Percentiles rank a stretch among this genome's conserved stretches.
phyloP scores from a whole-genome alignment of 352 stramenopile species.

The Phytophthora pinifolia region DNA sequence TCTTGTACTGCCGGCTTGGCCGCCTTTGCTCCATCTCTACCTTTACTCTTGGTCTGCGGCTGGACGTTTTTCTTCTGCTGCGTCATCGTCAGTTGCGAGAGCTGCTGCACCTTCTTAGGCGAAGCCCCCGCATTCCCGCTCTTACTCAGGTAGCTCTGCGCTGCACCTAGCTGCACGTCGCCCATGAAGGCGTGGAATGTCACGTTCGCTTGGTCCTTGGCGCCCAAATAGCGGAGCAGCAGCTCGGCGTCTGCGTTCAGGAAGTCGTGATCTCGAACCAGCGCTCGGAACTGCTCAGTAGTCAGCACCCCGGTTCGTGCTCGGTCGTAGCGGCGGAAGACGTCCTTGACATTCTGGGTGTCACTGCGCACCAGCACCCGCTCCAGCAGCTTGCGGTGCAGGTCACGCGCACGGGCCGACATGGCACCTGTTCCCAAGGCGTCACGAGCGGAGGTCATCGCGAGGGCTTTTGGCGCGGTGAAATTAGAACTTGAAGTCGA shows the following conservation, averaged over 20 bases:
- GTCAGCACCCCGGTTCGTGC: conserved; percentile 49
- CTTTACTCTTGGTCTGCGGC: conserved; percentile 20
- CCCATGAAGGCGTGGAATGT: conserved; percentile 60
- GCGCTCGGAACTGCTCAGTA: conserved; percentile 42
- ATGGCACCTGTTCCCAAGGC: neutral
- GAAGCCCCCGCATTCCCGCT: conserved; percentile 21
- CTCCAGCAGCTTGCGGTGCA: conserved; percentile 66
- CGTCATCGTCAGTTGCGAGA: conserved; percentile 24
- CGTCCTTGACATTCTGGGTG: conserved; percentile 61
- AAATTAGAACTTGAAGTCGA: conserved; percentile 28
- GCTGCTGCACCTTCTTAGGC: conserved; percentile 45
- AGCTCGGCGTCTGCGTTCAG: conserved; percentile 48
- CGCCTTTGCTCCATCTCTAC: conserved; percentile 2
- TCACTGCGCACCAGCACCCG: conserved; percentile 52
- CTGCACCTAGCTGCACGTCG: conserved; percentile 32
- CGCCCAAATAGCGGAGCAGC: conserved; percentile 48
- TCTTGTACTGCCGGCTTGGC: conserved; percentile 19
- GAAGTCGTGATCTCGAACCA: conserved; percentile 60
- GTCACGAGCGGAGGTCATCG: conserved; percentile 21
- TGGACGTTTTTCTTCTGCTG: conserved; percentile 23
- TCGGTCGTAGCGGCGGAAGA: conserved; percentile 64
- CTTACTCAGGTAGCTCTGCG: conserved; percentile 39
- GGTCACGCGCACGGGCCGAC: conserved; percentile 25
- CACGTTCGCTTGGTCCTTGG: conserved; percentile 36
- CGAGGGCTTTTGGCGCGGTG: too few species aligned